Percentiles rank a stretch among this genome's conserved stretches.
Evolutionary conservation across 2,329 filamentous ascomycete species (phyloP).

Genomic region (Cordyceps pruinosa): DNA sequence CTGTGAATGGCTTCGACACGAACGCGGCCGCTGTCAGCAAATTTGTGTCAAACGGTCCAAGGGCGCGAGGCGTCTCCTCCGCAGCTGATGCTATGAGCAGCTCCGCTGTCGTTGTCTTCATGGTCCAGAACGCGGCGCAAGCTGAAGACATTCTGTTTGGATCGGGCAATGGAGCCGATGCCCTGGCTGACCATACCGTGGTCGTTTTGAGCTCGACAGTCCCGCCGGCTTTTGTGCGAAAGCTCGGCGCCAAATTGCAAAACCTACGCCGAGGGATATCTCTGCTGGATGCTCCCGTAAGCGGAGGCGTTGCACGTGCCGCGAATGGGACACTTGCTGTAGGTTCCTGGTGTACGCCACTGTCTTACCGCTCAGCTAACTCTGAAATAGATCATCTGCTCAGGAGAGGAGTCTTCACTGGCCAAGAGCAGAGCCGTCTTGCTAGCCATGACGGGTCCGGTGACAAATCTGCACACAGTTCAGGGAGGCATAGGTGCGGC

Average conservation of each 20-base stretch:
- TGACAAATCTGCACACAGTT: conserved; percentile 37
- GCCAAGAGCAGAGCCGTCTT: conserved; percentile 21
- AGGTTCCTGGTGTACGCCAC: conserved; percentile 1
- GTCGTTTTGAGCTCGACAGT: conserved; percentile 31
- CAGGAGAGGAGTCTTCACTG: conserved; percentile 21
- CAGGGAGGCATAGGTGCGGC: conserved; percentile 45
- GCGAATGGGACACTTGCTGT: conserved; percentile 30
- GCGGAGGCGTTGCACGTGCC: conserved; percentile 30
- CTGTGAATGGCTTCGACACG: conserved; percentile 29
- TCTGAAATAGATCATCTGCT: conserved; percentile 25
- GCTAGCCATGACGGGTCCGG: conserved; percentile 25
- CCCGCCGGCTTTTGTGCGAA: conserved; percentile 24
- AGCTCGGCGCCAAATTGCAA: conserved; percentile 18
- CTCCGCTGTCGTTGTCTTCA: conserved; percentile 27
- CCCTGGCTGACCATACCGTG: conserved; percentile 22
- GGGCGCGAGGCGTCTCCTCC: conserved; percentile 18
- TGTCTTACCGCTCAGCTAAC: not conserved
- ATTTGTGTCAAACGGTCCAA: conserved; percentile 21
- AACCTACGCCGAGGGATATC: conserved; percentile 21
- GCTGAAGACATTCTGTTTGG: conserved; percentile 27
- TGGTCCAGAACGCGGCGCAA: conserved; percentile 30
- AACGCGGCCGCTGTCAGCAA: conserved; percentile 23
- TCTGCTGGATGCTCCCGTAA: conserved; percentile 31
- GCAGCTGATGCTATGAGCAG: conserved; percentile 23
- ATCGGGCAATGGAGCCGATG: conserved; percentile 21